Evolutionary conservation across 1,284 basidiomycete species (phyloP).

Genomic region (Leccinum insolens): DNA sequence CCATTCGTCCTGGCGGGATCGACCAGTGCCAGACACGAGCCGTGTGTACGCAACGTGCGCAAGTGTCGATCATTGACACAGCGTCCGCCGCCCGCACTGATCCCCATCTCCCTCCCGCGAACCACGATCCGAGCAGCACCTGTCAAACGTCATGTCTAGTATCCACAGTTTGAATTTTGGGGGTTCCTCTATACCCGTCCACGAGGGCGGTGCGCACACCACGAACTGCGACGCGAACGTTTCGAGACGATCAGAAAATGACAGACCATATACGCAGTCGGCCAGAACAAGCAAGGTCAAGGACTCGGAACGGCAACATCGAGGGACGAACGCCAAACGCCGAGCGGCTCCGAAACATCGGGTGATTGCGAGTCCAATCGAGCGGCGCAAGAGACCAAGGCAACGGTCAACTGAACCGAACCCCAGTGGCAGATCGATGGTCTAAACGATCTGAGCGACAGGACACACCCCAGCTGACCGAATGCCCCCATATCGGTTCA

Average conservation of each 20-base stretch:
- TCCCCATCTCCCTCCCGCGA: neutral
- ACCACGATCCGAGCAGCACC: neutral
- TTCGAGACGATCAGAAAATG: slow-evolving; percentile 11
- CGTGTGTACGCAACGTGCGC: neutral
- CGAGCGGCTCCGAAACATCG: slow-evolving; percentile 3
- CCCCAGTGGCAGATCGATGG: neutral
- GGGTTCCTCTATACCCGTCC: neutral
- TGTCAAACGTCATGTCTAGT: slow-evolving; percentile 1
- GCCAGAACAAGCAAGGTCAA: slow-evolving; percentile 1
- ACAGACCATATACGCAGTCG: neutral
- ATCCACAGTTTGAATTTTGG: neutral
- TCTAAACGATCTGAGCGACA: neutral
- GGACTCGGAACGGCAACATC: slow-evolving; percentile 12
- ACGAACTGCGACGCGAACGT: neutral
- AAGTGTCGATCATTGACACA: neutral
- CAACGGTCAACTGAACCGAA: slow-evolving; percentile 5
- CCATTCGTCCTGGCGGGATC: neutral
- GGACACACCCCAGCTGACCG: neutral
- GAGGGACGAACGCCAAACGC: neutral
- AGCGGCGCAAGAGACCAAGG: neutral
- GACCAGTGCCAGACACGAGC: neutral
- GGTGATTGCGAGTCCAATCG: neutral
- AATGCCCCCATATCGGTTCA: slow-evolving; percentile 21
- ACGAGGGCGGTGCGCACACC: neutral
- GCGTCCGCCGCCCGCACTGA: neutral